These are phyloP conservation scores for Aethionema arabicum DNA, from an alignment of 345 rosid genomes.

Conservation along the genomic window DNA sequence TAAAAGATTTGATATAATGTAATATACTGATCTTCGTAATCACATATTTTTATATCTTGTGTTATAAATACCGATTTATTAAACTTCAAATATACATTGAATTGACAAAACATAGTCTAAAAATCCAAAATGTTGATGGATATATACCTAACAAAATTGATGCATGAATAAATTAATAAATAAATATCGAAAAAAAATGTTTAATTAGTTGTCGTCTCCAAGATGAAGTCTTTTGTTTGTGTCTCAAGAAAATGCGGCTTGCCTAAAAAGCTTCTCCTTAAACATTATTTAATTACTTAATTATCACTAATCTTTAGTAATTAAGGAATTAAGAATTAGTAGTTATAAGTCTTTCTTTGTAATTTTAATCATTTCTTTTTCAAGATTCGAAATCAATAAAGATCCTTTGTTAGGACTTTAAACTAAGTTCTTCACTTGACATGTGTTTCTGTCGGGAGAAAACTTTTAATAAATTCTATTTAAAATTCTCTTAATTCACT, in stretches of 20 bases:
- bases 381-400: conserved; percentile 28
- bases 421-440: conserved; percentile 43
- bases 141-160: conserved; percentile 8
- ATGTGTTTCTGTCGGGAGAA: conserved; percentile 34
- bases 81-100: too few species aligned
- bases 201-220: conserved; percentile 16
- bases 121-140: neutral
- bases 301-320: conserved; percentile 21
- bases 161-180: neutral
- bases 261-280: conserved; percentile 32
- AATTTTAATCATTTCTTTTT: conserved; percentile 25
- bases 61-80: too few species aligned
- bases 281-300: conserved; percentile 25
- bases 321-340: neutral
- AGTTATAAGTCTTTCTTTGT: neutral
- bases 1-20: too few species aligned
- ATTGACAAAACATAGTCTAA: neutral
- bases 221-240: conserved; percentile 40
- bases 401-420: conserved; percentile 26
- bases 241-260: conserved; percentile 82
- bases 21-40: too few species aligned
- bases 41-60: too few species aligned
- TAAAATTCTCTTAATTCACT: too few species aligned
- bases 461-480: neutral
- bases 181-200: too few species aligned